Evolutionary conservation across 2,329 filamentous ascomycete species (phyloP), one percentile per base, ranked within the genome.

Genomic region (Diaporthe amygdali): DNA sequence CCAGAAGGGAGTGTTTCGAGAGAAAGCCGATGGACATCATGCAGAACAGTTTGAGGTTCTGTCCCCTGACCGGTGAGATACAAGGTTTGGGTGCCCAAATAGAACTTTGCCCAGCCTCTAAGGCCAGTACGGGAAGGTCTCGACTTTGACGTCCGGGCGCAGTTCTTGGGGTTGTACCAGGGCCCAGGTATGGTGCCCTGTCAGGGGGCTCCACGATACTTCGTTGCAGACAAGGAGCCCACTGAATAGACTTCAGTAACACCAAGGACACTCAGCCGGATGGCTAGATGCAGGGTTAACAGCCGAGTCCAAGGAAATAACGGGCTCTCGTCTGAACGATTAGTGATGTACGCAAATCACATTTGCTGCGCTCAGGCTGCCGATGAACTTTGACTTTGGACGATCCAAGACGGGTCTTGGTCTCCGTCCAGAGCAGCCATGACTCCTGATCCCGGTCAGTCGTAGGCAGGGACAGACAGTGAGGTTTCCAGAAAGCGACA

Each of bases 1-100:
- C 32, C 22, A 30, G 52, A 25, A 14, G 66, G 47, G 56, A 25
- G 41, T 52, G 69, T 71, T 71, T 71, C 69, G 69, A 68, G 47
- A 52, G 59, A 64, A 30, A 15, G 44, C 15, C 20, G 44, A 37
- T 37, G 59, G 44, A 49, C n/a, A 49, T 64, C 59, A 64, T 64
- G 59, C 44, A 64, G 1, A n/a, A 3, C 49, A 47, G 61, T 68
- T 67, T 71, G 69, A 71, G 44, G 41, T 68, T 49, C 20, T 39
- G 68, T 47, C 27, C 59, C 41, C 27, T 47, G 59, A 34, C 41
- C 20, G 41, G 41, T 22, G 17, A 30, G 41, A 1, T 47, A 22
- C 59, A 63, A 63, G 59, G 59, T 47, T 25, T 47, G 59, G 59
- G 41, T 47, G 27, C 41, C 59, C 59, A 64, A 8, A 64, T 49